phyloP scores from a whole-genome alignment of 1,284 basidiomycete genomes.

The Trichosporon sp. region DNA sequence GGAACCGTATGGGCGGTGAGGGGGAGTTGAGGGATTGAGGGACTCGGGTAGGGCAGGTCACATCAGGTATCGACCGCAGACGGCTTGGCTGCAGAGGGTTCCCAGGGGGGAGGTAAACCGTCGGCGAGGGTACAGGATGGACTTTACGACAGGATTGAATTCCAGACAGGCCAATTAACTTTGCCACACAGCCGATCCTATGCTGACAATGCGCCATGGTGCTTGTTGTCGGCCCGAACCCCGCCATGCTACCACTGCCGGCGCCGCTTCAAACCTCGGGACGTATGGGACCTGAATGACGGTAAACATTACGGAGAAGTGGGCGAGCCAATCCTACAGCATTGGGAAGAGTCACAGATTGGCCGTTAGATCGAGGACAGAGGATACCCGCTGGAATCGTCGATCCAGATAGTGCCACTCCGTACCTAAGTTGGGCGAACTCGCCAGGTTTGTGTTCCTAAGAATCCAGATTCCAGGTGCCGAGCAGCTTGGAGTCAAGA shows the following conservation, averaged over 20 bases:
- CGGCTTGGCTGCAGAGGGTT: neutral
- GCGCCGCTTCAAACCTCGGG: neutral
- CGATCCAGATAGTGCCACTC: neutral
- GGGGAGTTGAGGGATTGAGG: neutral
- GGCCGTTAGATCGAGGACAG: neutral
- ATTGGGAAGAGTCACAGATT: neutral
- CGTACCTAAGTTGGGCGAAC: neutral
- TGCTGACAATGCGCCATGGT: neutral
- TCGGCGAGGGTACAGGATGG: neutral
- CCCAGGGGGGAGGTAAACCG: neutral
- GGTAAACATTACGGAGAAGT: neutral
- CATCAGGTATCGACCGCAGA: too few species aligned
- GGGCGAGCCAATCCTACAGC: neutral
- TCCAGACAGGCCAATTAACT: constrained; percentile 3
- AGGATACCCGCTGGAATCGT: neutral
- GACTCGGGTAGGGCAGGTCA: too few species aligned
- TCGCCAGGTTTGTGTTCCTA: neutral
- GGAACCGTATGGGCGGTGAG: neutral
- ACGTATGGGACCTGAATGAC: neutral
- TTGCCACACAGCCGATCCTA: neutral
- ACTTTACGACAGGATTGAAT: neutral
- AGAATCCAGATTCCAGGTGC: neutral
- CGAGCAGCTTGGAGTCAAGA: neutral
- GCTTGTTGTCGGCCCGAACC: neutral
- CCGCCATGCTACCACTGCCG: neutral